A percentile compares a stretch with the other conserved stretches of the same genome.
Conservation (phyloP, 2,329 filamentous ascomycete species). For the Lasiodiplodia citricola region DNA sequence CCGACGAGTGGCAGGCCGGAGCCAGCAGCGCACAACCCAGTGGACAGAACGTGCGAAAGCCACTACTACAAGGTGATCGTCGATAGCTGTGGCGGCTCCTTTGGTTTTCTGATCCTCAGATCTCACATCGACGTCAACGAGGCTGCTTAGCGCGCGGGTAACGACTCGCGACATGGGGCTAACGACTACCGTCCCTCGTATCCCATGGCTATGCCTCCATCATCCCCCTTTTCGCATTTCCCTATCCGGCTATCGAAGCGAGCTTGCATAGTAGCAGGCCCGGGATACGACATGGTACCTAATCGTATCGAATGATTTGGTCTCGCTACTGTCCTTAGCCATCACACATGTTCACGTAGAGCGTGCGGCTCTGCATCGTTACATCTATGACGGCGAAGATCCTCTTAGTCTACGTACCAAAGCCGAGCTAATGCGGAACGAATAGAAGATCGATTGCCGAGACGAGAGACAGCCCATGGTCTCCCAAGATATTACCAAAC, state of each 20-base stretch:
- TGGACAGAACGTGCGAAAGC: not conserved
- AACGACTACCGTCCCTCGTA: not conserved
- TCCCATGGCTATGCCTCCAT: not conserved
- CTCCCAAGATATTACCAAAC: not conserved
- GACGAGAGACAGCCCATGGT: not conserved
- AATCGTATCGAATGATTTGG: constrained; percentile 6
- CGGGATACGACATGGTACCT: not conserved
- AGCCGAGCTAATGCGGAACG: too few species aligned
- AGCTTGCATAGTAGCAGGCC: not conserved
- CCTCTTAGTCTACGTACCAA: not conserved
- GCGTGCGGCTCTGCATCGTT: constrained; percentile 1
- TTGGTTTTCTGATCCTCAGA: not conserved
- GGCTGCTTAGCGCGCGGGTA: not conserved
- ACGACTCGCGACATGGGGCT: not conserved
- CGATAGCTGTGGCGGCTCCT: not conserved
- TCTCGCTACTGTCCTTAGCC: constrained; percentile 1
- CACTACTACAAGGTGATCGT: not conserved
- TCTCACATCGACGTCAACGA: constrained; percentile 1
- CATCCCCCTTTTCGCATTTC: not conserved
- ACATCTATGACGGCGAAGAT: not conserved
- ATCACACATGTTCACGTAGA: not conserved
- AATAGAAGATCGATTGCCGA: too few species aligned
- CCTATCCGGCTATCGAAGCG: not conserved
- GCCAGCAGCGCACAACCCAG: not conserved
- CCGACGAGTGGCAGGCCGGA: not conserved